Evolutionary conservation across 1,284 basidiomycete species (phyloP), one percentile per base, ranked within the genome.

Genomic region (Tilletia setariae): DNA sequence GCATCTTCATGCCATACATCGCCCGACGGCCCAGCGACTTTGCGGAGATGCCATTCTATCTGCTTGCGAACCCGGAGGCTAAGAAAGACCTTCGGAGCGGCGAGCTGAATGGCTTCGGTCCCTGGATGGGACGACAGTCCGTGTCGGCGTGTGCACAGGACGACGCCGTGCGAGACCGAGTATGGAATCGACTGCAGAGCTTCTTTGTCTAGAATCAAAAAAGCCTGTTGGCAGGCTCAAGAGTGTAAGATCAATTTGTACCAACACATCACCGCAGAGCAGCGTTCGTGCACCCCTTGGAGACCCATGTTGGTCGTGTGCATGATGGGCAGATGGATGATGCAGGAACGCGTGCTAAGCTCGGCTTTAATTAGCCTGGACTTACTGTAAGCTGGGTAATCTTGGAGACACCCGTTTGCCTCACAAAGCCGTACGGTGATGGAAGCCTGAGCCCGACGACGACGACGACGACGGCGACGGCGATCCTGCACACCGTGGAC

Each of bases 21-120:
- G 56, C 30, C 28, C 28, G n/a, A 61, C 30, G 72, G 3, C 73
- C 74, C 1, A 73, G 72, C 0, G 73, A 73, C 0, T 79, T 75
- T 30, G 74, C 77, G 0, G 75, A 78, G 30, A 19, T 78, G 42
- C 76, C 77, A 1, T 76, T 79, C 64, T 76, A 78, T n/a, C 56
- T 79, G 7, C 35, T 73, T 3, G 72, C 75, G 0, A 70, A 75
- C 25, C 21, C 40, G 1, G 70, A 74, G 13, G 77, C 73, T 1
- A 67, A 70, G 59, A 46, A 70, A 13, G 74, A 73, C 13, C 47
- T 77, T 11, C 73, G 74, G 30, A 67, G 64, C 11, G 77, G 74
- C 7, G 51, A 65, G 13, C 73, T 69, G 0, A 79, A 79, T 40
- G 28, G 74, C 44, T 16, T 77, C 35, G 68, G 68, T 32, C 65